A percentile compares a stretch with the other conserved stretches of the same genome.
These are phyloP conservation scores for Zygotorulaspora danielsina DNA, from an alignment of 805 yeast species.

Conservation along the genomic window DNA sequence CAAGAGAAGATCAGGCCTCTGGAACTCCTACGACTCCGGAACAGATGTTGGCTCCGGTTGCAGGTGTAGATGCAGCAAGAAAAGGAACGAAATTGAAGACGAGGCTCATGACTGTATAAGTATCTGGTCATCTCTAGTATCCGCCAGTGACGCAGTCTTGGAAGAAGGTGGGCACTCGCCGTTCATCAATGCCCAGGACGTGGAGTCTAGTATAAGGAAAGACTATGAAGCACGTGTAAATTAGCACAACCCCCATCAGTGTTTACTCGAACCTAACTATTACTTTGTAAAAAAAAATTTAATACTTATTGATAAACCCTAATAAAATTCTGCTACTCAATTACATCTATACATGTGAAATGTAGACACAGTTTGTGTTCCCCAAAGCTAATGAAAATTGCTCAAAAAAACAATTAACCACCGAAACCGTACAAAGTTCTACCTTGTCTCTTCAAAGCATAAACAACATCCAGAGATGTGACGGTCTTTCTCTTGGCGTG, in stretches of 20 bases:
- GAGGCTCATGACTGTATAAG: constrained; percentile 47
- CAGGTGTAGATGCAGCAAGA: constrained; percentile 71
- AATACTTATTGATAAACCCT: not conserved
- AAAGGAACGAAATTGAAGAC: constrained; percentile 53
- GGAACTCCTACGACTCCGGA: constrained; percentile 35
- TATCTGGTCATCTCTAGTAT: constrained; percentile 43
- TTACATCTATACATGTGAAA: not conserved
- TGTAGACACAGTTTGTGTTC: constrained; percentile 2
- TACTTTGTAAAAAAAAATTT: no score
- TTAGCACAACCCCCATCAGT: no score
- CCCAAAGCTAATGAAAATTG: not conserved
- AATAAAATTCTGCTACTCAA: not conserved
- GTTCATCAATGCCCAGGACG: constrained; percentile 6
- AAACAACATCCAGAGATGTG: constrained; percentile 96
- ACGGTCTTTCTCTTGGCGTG: constrained; percentile 99
- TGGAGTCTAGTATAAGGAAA: constrained; percentile 7
- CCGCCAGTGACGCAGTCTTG: constrained; percentile 4
- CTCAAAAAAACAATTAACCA: constrained; percentile 54
- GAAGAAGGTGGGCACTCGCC: constrained; percentile 8
- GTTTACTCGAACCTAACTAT: no score
- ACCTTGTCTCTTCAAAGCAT: constrained; percentile 99
- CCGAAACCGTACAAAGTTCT: constrained; percentile 99
- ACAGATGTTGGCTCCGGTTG: constrained; percentile 66
- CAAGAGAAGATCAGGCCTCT: constrained; percentile 19
- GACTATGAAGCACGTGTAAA: constrained; percentile 5